phyloP scores from a whole-genome alignment of 345 rosid genomes.

The Aegle marmelos region DNA sequence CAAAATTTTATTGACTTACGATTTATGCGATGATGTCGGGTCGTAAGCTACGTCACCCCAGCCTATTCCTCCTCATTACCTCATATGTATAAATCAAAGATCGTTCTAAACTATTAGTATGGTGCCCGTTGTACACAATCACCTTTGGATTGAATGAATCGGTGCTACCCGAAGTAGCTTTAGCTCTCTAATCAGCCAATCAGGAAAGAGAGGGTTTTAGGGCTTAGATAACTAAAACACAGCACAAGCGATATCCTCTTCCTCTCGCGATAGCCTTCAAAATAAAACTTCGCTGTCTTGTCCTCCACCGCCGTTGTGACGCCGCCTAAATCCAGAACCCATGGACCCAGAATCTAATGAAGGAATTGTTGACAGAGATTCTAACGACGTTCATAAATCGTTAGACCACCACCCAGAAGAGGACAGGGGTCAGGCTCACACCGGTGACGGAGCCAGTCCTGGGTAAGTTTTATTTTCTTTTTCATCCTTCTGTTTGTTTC shows the following conservation, averaged over 20 bases:
- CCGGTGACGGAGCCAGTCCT: constrained; percentile 69
- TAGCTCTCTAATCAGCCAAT: neutral
- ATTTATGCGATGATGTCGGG: no score
- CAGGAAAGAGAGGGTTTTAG: constrained; percentile 27
- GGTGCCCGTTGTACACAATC: no score
- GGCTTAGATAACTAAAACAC: constrained; percentile 14
- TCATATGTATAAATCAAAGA: no score
- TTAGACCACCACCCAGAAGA: constrained; percentile 38
- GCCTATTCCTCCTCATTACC: no score
- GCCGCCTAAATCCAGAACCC: constrained; percentile 6
- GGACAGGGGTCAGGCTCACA: constrained; percentile 51
- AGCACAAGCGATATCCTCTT: neutral
- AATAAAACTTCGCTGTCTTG: neutral
- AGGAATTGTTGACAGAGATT: constrained; percentile 33
- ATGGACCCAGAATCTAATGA: constrained; percentile 58
- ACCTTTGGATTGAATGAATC: neutral
- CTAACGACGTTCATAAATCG: constrained; percentile 39
- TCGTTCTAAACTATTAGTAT: no score
- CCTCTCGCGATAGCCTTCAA: neutral
- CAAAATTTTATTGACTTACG: no score
- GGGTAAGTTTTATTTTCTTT: constrained; percentile 37
- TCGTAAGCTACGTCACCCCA: no score
- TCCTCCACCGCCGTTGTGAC: neutral
- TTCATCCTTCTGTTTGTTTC: constrained; percentile 10
- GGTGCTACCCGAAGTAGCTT: constrained; percentile 1